A percentile compares a stretch with the other conserved stretches of the same genome.
These are phyloP conservation scores for Eucalyptus erythrocorys DNA, from an alignment of 345 rosid species.

Conservation along the genomic window DNA sequence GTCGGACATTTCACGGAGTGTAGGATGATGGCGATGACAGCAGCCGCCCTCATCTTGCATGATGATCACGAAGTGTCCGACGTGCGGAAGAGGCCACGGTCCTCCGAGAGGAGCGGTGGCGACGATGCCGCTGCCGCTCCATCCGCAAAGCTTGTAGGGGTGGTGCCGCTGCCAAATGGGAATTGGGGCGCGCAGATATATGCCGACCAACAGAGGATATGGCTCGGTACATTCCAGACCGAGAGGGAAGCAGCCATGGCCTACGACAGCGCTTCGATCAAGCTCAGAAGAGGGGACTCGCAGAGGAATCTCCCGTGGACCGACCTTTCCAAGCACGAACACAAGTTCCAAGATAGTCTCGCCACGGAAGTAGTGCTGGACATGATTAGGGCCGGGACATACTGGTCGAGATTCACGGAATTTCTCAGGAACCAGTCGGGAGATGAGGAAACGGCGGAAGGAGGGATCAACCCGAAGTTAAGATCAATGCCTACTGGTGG, in stretches of 20 bases:
- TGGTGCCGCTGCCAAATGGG: conserved; percentile 45
- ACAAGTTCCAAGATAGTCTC: conserved; percentile 20
- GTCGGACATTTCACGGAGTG: not conserved
- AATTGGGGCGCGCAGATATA: conserved; percentile 68
- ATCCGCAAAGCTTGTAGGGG: conserved; percentile 24
- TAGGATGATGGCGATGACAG: not conserved
- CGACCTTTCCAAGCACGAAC: conserved; percentile 11
- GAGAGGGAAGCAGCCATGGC: conserved; percentile 61
- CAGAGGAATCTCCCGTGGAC: conserved; percentile 32
- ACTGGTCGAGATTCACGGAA: conserved; percentile 34
- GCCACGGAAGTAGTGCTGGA: conserved; percentile 20
- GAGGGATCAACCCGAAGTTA: not conserved
- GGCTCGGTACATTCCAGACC: conserved; percentile 59
- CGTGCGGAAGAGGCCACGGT: not conserved
- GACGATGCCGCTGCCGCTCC: not conserved
- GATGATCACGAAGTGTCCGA: not conserved
- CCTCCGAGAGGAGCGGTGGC: not conserved
- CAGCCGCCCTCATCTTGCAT: not conserved
- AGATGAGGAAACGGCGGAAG: not conserved
- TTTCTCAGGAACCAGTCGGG: conserved; percentile 10
- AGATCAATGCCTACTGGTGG: not conserved
- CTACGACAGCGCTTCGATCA: conserved; percentile 51
- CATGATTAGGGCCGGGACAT: conserved; percentile 61
- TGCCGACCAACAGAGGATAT: conserved; percentile 32
- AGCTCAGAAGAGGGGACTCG: conserved; percentile 29